Base-by-base conservation (phyloP, 148 eudicot genomes). In the Rhododendron henanense region DNA sequence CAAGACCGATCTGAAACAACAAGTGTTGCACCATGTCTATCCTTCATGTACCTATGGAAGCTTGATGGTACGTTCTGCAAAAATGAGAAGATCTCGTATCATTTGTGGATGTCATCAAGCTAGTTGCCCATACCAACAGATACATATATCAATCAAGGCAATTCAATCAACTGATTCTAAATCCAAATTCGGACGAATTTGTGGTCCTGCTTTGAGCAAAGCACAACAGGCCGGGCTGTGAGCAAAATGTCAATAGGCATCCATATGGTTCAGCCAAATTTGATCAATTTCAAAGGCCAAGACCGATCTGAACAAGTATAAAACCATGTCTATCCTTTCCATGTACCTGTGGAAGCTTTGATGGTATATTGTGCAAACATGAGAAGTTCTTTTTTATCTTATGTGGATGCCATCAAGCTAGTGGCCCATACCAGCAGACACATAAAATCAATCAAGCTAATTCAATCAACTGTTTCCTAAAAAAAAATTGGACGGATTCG, bases 51-150 rank as follows among this genome's bases (percentile, higher is more conserved):
- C 55, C 8, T 39, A 51, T 25, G 7, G 78, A 86, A 86, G 73
- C 75, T 81, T 39, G 51, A 1, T 9, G 87, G 81, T 86, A 86
- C 35, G 15, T n/a, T 19, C 87, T 86, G 87, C 84, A 71, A 16
- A 47, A 79, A 21, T 3, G 15, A 31, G 10, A 48, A 65, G 73
- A 41, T 6, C 0, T 37, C 45, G 45, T 6, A 41, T 41, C 45
- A 41, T 41, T 41, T 41, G 45, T 41, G 15, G 15, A 18, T 41
- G 8, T 47, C 47, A 83, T 31, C 31, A 37, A 41, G 23, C 44
- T 39, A 16, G 47, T 57, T 37, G 73, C 19, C 2, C 13, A 28
- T 13, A 48, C 11, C 45, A 41, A 41, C 45, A 48, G 59, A 48
- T n/a, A 57, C 63, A 81, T 81, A 31, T 31, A 75, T 39, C 10